These are phyloP conservation scores for Botrytis medusae DNA, from an alignment of 2,329 filamentous ascomycete species.

Conservation along the genomic window DNA sequence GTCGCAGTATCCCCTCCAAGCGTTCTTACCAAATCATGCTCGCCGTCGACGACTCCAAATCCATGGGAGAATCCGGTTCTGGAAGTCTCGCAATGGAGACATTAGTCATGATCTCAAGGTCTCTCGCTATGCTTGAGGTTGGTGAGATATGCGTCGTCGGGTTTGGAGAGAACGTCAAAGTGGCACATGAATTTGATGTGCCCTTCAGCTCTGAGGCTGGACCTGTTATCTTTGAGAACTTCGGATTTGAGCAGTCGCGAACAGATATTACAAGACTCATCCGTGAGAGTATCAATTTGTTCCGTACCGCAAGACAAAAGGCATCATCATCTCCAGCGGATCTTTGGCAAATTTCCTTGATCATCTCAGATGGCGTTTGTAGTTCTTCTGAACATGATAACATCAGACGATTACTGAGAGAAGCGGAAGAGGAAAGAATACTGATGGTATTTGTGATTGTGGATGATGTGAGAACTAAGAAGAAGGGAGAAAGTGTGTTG, in stretches of 20 bases:
- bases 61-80: conserved; percentile 80
- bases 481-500: conserved; percentile 68
- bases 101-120: conserved; percentile 84
- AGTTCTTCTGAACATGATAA: conserved; percentile 76
- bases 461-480: conserved; percentile 59
- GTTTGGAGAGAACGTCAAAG: conserved; percentile 80
- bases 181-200: conserved; percentile 81
- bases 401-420: conserved; percentile 77
- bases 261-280: conserved; percentile 85
- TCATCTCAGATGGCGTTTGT: conserved; percentile 92
- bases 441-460: conserved; percentile 99
- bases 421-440: conserved; percentile 89
- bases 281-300: conserved; percentile 73
- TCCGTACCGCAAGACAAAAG: conserved; percentile 68
- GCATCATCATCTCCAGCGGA: conserved; percentile 58
- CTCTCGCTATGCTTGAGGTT: conserved; percentile 87
- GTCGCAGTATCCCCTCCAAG: conserved; percentile 85
- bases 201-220: conserved; percentile 81
- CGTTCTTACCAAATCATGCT: conserved; percentile 96
- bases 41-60: conserved; percentile 92
- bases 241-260: conserved; percentile 79
- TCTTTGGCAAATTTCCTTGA: conserved; percentile 91
- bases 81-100: conserved; percentile 88
- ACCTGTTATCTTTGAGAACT: conserved; percentile 78
- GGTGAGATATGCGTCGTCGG: conserved; percentile 90